Percentiles rank a stretch among this genome's conserved stretches.
Conservation (phyloP, 139 green algal genomes). For the Diplosphaera chodatii region DNA sequence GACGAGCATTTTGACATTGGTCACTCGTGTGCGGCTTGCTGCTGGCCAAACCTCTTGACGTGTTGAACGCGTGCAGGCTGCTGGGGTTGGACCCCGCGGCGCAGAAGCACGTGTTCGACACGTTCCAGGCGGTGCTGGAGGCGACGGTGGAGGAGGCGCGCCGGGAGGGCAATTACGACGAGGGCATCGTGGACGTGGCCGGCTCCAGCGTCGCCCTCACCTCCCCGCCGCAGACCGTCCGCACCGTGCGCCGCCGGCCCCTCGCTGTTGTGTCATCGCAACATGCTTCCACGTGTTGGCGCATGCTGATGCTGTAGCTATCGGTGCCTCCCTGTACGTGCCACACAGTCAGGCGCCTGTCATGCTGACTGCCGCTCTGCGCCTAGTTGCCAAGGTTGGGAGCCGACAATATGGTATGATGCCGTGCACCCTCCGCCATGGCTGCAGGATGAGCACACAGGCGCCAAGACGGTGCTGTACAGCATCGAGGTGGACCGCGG, state of each 20-base stretch:
- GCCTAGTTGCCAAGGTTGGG: too few relatives aligned
- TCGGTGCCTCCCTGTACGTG: too few relatives aligned
- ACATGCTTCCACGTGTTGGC: too few relatives aligned
- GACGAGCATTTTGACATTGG: too few relatives aligned
- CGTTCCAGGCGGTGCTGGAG: constrained; percentile 47
- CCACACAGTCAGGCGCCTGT: too few relatives aligned
- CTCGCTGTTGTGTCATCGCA: too few relatives aligned
- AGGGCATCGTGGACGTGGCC: constrained; percentile 51
- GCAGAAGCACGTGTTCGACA: constrained; percentile 54
- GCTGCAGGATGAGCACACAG: constrained; percentile 14
- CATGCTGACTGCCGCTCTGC: too few relatives aligned
- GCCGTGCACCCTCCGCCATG: too few relatives aligned
- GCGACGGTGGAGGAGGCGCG: constrained; percentile 25
- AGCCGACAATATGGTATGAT: too few relatives aligned
- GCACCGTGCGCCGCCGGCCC: background rate
- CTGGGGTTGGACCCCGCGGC: constrained; percentile 39
- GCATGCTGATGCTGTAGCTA: too few relatives aligned
- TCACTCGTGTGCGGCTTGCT: background rate
- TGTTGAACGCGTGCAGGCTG: too few relatives aligned
- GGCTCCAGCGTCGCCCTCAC: constrained; percentile 23
- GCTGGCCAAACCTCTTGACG: too few relatives aligned
- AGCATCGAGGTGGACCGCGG: constrained; percentile 40
- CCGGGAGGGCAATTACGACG: constrained; percentile 46
- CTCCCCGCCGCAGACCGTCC: constrained; percentile 2
- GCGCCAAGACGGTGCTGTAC: constrained; percentile 32